These are phyloP conservation scores for Tardiomyces digboiensis DNA, from an alignment of 1,139 yeast species.

Conservation along the genomic window DNA sequence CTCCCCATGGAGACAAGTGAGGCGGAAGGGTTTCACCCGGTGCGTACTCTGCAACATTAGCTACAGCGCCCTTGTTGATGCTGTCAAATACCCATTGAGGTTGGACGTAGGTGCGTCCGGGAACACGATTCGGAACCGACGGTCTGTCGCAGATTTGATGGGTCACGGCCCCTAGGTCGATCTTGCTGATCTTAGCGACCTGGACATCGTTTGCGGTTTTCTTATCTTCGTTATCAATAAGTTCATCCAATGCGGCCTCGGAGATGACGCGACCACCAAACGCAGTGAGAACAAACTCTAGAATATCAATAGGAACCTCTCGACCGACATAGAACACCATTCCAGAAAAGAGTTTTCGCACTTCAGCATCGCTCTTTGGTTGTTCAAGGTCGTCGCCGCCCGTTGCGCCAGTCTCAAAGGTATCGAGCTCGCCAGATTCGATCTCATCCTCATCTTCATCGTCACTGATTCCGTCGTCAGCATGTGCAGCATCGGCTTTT, in stretches of 20 bases:
- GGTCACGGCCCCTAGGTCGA: conserved; percentile 64
- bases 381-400: conserved; percentile 73
- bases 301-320: conserved; percentile 88
- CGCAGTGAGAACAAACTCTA: conserved; percentile 80
- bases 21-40: conserved; percentile 97
- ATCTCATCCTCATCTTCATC: conserved; percentile 34
- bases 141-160: conserved; percentile 97
- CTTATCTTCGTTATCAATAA: conserved; percentile 31
- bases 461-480: conserved; percentile 29
- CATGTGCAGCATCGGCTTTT: conserved; percentile 38
- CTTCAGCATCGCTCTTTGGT: conserved; percentile 55
- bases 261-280: conserved; percentile 84
- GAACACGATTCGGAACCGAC: conserved; percentile 59
- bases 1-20: conserved; percentile 99
- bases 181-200: conserved; percentile 13
- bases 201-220: conserved; percentile 18
- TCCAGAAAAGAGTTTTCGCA: conserved; percentile 58
- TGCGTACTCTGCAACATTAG: conserved; percentile 72
- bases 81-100: conserved; percentile 98
- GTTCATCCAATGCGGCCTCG: conserved; percentile 81
- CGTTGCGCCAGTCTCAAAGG: conserved; percentile 55
- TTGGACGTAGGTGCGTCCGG: conserved; percentile 90
- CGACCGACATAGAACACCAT: conserved; percentile 86
- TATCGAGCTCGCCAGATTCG: conserved; percentile 52
- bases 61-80: conserved; percentile 64